These are phyloP conservation scores for Rhamnella rubrinervis DNA, from an alignment of 331 rosid species.

Conservation along the genomic window DNA sequence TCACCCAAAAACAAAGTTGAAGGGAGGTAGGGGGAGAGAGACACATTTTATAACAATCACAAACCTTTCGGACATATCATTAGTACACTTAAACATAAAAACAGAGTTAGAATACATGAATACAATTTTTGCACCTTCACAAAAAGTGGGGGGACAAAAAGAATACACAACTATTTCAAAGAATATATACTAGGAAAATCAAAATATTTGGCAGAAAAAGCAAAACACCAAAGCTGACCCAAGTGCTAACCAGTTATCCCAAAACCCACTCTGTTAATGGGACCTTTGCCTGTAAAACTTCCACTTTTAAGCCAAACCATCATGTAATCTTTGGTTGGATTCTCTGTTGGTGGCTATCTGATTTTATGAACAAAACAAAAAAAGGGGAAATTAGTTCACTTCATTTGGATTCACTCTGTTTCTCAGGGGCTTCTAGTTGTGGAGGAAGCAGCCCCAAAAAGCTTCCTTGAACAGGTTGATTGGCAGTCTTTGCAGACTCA, in stretches of 20 bases:
- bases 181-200: slow-evolving; percentile 49
- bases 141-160: slow-evolving; percentile 30
- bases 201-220: slow-evolving; percentile 44
- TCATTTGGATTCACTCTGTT: slow-evolving; percentile 43
- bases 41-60: slow-evolving; percentile 1
- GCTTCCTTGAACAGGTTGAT: slow-evolving; percentile 78
- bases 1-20: not conserved
- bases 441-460: slow-evolving; percentile 72
- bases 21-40: not conserved
- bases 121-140: slow-evolving; percentile 32
- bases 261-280: slow-evolving; percentile 37
- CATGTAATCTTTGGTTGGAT: slow-evolving; percentile 24
- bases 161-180: slow-evolving; percentile 53
- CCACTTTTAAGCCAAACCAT: slow-evolving; percentile 30
- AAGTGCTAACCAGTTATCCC: slow-evolving; percentile 28
- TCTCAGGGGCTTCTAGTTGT: slow-evolving; percentile 74
- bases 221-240: slow-evolving; percentile 16
- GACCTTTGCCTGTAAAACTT: slow-evolving; percentile 48
- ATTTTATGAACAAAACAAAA: slow-evolving; percentile 25
- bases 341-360: slow-evolving; percentile 28
- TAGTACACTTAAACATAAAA: slow-evolving; percentile 38
- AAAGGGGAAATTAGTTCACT: slow-evolving; percentile 19
- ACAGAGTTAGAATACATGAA: slow-evolving; percentile 57
- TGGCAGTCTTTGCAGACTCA: slow-evolving; percentile 50
- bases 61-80: slow-evolving; percentile 26